These are phyloP conservation scores for Globisporangium nodosum DNA, from an alignment of 352 stramenopile genomes.

Conservation along the genomic window DNA sequence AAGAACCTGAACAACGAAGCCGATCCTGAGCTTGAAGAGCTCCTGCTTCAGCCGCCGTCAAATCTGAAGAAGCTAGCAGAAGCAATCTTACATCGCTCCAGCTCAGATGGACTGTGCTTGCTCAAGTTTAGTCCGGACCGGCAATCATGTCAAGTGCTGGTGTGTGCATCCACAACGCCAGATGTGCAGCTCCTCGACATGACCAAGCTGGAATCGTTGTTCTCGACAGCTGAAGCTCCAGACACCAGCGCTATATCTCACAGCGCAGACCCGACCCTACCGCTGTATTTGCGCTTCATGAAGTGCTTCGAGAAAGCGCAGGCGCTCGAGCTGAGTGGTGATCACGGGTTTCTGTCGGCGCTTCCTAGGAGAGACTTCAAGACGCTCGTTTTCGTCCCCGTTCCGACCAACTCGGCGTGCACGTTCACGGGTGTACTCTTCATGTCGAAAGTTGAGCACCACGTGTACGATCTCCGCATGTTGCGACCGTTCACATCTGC, in stretches of 20 bases:
- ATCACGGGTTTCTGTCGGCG: slow-evolving; percentile 20
- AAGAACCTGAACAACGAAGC: slow-evolving; percentile 18
- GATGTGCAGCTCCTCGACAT: slow-evolving; percentile 2
- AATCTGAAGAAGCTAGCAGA: slow-evolving; percentile 26
- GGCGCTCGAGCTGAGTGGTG: slow-evolving; percentile 32
- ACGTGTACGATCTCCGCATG: slow-evolving; percentile 12
- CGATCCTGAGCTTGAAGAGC: slow-evolving; percentile 22
- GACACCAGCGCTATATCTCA: background rate
- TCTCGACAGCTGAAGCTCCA: background rate
- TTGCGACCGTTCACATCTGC: slow-evolving; percentile 51
- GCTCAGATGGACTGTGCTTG: slow-evolving; percentile 37
- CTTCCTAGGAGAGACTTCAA: slow-evolving; percentile 14
- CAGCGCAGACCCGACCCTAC: background rate
- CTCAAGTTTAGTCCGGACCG: slow-evolving; percentile 40
- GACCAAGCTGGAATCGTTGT: slow-evolving; percentile 9
- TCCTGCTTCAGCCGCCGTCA: slow-evolving; percentile 24
- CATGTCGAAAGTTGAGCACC: slow-evolving; percentile 3
- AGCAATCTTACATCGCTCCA: slow-evolving; percentile 19
- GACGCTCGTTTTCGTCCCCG: slow-evolving; percentile 42
- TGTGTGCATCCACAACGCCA: slow-evolving; percentile 7
- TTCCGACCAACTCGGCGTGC: slow-evolving; percentile 29
- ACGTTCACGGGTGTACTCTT: slow-evolving; percentile 9
- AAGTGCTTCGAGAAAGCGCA: slow-evolving; percentile 28
- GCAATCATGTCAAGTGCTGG: slow-evolving; percentile 31
- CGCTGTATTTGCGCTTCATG: slow-evolving; percentile 33